Conservation (phyloP, 192 early-diverging fungal genomes). For the Coemansia furcata region DNA sequence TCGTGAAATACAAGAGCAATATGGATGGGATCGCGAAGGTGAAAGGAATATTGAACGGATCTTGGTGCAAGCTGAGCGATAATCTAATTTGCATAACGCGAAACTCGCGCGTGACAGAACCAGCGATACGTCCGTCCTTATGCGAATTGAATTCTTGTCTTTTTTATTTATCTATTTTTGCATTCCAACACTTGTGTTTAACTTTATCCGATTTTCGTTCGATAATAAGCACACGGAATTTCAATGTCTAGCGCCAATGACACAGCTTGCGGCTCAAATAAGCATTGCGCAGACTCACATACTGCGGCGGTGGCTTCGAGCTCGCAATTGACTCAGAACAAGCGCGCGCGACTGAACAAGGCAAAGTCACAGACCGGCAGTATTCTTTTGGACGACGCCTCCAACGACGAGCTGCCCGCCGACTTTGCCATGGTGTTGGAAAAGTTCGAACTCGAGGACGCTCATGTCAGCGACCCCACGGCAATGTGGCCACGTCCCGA, state of each 20-base stretch:
- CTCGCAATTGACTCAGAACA: conserved; percentile 21
- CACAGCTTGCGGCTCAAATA: conserved; percentile 1
- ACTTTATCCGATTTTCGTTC: background rate
- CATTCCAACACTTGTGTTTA: background rate
- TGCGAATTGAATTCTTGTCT: background rate
- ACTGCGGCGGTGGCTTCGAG: conserved; percentile 15
- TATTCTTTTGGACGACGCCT: conserved; percentile 15
- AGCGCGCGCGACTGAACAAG: conserved; percentile 39
- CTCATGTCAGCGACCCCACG: conserved; percentile 24
- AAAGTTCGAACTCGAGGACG: conserved; percentile 33
- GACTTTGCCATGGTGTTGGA: conserved; percentile 54
- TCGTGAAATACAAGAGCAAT: background rate
- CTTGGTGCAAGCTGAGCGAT: background rate
- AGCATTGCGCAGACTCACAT: background rate
- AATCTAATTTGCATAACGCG: background rate
- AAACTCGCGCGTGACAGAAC: background rate
- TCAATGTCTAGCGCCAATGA: conserved; percentile 1
- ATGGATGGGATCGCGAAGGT: background rate
- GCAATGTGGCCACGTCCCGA: conserved; percentile 27
- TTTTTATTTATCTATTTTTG: background rate
- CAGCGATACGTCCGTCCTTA: background rate
- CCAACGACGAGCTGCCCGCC: conserved; percentile 26
- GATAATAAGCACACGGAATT: background rate
- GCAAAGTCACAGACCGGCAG: conserved; percentile 26
- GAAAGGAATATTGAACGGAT: background rate